phyloP scores from a whole-genome alignment of 1,284 basidiomycete genomes.

The Tylopilus orsonianus region DNA sequence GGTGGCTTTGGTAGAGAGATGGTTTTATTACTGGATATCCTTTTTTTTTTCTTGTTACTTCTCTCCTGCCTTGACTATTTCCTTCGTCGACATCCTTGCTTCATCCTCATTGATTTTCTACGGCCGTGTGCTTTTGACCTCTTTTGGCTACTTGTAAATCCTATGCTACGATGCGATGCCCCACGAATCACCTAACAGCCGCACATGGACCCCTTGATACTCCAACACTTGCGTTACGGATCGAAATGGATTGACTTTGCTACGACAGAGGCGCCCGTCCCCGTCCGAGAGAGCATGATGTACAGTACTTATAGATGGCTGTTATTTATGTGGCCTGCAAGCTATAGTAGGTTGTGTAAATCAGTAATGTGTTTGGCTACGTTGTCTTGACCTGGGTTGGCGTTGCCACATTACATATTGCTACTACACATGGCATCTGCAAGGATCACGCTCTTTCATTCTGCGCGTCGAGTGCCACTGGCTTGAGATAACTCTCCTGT shows the following conservation, averaged over 20 bases:
- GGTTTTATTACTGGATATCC: slow-evolving; percentile 19
- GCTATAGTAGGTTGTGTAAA: too few species aligned
- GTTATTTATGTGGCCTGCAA: too few species aligned
- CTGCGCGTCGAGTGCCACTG: slow-evolving; percentile 5
- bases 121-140: slow-evolving; percentile 4
- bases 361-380: too few species aligned
- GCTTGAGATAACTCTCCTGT: too few species aligned
- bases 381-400: too few species aligned
- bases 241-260: slow-evolving; percentile 10
- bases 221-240: slow-evolving; percentile 11
- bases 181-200: slow-evolving; percentile 28
- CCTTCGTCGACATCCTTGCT: slow-evolving; percentile 18
- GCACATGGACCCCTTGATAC: slow-evolving; percentile 16
- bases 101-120: slow-evolving; percentile 16
- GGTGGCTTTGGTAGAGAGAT: slow-evolving; percentile 34
- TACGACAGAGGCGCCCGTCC: neutral
- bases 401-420: too few species aligned
- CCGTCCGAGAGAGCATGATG: too few species aligned
- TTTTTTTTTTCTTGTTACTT: slow-evolving; percentile 8
- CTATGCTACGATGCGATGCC: slow-evolving; percentile 24
- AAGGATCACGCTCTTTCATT: neutral
- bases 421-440: too few species aligned
- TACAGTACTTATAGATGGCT: too few species aligned
- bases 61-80: slow-evolving; percentile 6
- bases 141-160: slow-evolving; percentile 19